phyloP scores from a whole-genome alignment of 768 basidiomycete genomes.

The Agaricus bisporus region DNA sequence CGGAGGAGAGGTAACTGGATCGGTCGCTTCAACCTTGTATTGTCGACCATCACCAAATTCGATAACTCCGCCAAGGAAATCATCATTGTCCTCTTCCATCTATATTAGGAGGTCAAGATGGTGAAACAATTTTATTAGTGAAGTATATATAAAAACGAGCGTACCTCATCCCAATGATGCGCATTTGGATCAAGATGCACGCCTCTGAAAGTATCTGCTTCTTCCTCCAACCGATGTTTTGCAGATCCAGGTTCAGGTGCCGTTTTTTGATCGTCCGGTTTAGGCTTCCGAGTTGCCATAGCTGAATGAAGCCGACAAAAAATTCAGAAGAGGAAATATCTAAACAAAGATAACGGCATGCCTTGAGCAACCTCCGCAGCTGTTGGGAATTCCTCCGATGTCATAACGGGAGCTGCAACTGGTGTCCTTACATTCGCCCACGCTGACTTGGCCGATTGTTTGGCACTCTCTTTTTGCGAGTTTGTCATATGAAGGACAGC shows the following conservation, averaged over 20 bases:
- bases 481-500: conserved; percentile 24
- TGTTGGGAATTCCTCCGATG: conserved; percentile 83
- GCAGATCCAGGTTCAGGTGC: conserved; percentile 33
- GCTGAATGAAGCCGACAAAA: conserved; percentile 14
- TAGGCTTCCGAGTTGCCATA: conserved; percentile 28
- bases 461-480: conserved; percentile 26
- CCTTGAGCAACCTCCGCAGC: conserved; percentile 93
- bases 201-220: conserved; percentile 91
- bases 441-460: conserved; percentile 43
- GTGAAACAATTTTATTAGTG: conserved; percentile 1
- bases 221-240: conserved; percentile 66
- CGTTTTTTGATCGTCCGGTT: conserved; percentile 34
- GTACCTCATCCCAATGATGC: conserved; percentile 97
- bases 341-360: conserved; percentile 25
- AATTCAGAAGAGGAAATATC: conserved; percentile 1
- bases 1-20: conserved; percentile 23
- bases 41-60: conserved; percentile 95
- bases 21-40: conserved; percentile 68
- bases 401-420: conserved; percentile 32
- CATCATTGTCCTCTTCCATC: conserved; percentile 92
- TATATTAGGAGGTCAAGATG: conserved; percentile 21
- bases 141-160: conserved; percentile 21
- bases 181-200: conserved; percentile 91
- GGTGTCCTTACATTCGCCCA: conserved; percentile 63
- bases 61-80: conserved; percentile 83